These are phyloP conservation scores for Magnolia kwangsiensis DNA, from an alignment of 164 flowering plant genomes.

Conservation along the genomic window DNA sequence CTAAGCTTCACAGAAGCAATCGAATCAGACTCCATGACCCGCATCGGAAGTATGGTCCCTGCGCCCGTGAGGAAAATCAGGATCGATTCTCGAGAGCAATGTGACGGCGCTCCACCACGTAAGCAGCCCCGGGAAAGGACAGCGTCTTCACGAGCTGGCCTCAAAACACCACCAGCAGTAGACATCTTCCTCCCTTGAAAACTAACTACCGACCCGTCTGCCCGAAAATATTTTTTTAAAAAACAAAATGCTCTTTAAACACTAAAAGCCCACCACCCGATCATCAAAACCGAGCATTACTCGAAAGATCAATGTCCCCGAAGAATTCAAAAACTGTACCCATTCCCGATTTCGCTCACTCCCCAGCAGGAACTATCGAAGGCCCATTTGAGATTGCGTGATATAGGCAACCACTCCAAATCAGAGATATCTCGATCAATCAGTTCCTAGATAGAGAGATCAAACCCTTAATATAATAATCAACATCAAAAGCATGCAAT, in stretches of 20 bases:
- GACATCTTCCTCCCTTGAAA: slow-evolving; percentile 35
- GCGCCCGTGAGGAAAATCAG: slow-evolving; percentile 46
- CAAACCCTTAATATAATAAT: not conserved
- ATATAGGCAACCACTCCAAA: not conserved
- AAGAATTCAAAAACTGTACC: not conserved
- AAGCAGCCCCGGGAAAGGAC: slow-evolving; percentile 25
- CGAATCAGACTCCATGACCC: slow-evolving; percentile 69
- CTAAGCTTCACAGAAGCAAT: slow-evolving; percentile 68
- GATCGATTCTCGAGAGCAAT: slow-evolving; percentile 35
- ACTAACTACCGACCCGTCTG: no score
- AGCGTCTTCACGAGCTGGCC: slow-evolving; percentile 34
- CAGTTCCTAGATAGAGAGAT: not conserved
- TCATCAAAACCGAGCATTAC: not conserved
- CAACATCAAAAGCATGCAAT: not conserved
- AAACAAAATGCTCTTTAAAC: not conserved
- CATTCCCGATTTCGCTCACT: not conserved
- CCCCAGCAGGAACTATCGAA: not conserved
- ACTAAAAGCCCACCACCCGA: not conserved
- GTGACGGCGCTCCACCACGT: slow-evolving; percentile 6
- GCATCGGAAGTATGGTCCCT: slow-evolving; percentile 60
- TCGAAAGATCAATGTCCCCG: not conserved
- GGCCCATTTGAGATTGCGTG: not conserved
- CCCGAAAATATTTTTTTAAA: no score
- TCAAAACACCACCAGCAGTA: slow-evolving; percentile 47
- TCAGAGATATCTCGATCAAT: not conserved